Evolutionary conservation across 192 early-diverging fungal species (phyloP).

Genomic region (Podila epigama): DNA sequence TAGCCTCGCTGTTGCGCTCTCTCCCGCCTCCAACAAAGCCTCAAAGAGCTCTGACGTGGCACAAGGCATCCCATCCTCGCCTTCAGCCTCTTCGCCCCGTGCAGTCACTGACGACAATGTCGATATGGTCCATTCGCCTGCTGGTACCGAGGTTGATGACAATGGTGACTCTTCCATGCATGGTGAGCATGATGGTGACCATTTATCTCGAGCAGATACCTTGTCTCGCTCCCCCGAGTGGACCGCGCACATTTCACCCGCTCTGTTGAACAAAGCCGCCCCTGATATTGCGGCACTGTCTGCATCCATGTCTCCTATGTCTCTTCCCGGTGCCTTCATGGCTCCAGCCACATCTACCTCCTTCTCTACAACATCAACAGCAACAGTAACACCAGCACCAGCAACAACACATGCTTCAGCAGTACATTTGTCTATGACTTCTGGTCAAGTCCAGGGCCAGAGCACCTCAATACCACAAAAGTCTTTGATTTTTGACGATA

Average conservation of each 20-base stretch:
- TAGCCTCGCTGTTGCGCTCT: not conserved
- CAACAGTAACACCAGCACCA: not conserved
- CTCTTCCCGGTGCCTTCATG: not conserved
- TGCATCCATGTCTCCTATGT: conserved; percentile 18
- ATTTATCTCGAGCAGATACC: not conserved
- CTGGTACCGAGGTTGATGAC: not conserved
- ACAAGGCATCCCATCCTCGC: not conserved
- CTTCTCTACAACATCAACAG: conserved; percentile 19
- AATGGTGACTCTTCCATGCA: not conserved
- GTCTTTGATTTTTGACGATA: conserved; percentile 52
- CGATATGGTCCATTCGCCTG: not conserved
- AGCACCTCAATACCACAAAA: not conserved
- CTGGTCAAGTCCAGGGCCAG: conserved; percentile 9
- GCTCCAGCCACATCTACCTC: not conserved
- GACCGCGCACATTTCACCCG: conserved; percentile 12
- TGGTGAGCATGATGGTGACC: not conserved
- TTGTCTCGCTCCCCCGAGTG: not conserved
- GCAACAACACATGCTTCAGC: not conserved
- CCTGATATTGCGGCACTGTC: conserved; percentile 7
- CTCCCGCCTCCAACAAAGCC: conserved; percentile 1
- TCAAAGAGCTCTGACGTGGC: conserved; percentile 19
- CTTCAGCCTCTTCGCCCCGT: conserved; percentile 4
- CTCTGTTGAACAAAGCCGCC: conserved; percentile 7
- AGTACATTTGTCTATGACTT: not conserved
- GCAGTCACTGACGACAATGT: not conserved